Percentiles rank a stretch among this genome's conserved stretches.
Evolutionary conservation across 176 grass and related monocot genomes (phyloP).

Genomic region (Cocos nucifera): DNA sequence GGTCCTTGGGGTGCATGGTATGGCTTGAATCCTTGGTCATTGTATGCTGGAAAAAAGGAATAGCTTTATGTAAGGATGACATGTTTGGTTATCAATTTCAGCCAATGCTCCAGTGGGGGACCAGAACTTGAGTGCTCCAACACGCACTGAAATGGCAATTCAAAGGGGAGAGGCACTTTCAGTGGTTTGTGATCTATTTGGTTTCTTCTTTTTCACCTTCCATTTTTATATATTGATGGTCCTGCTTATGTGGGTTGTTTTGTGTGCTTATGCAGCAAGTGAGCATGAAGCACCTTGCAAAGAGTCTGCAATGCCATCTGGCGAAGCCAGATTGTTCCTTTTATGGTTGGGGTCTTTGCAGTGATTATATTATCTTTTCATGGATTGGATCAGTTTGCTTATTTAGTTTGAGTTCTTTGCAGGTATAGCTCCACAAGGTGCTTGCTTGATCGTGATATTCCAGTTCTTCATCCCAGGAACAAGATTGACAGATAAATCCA

Average conservation of each 20-base stretch:
- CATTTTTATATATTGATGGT: not conserved
- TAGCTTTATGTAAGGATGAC: too few species aligned
- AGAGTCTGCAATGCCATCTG: slow-evolving; percentile 87
- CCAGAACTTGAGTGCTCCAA: slow-evolving; percentile 52
- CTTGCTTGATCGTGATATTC: slow-evolving; percentile 94
- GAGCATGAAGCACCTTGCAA: slow-evolving; percentile 79
- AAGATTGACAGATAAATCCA: slow-evolving; percentile 71
- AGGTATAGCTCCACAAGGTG: slow-evolving; percentile 72
- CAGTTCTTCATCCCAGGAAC: slow-evolving; percentile 86
- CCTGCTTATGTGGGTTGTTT: slow-evolving; percentile 7
- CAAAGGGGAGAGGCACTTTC: slow-evolving; percentile 74
- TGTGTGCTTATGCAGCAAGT: slow-evolving; percentile 54
- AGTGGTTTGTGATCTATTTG: slow-evolving; percentile 34
- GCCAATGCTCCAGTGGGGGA: slow-evolving; percentile 49
- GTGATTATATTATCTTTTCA: not conserved
- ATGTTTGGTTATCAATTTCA: slow-evolving; percentile 25
- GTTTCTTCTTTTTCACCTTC: not conserved
- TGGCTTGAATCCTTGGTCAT: not conserved
- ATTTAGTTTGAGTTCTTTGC: slow-evolving; percentile 13
- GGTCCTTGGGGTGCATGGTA: slow-evolving; percentile 68
- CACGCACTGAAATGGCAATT: slow-evolving; percentile 75
- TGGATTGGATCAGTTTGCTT: not conserved
- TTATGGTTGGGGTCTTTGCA: slow-evolving; percentile 49
- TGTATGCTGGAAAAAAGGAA: too few species aligned
- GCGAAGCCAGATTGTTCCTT: slow-evolving; percentile 93